These are phyloP conservation scores for Jatropha multifida DNA, from an alignment of 441 rosid genomes.

Conservation along the genomic window DNA sequence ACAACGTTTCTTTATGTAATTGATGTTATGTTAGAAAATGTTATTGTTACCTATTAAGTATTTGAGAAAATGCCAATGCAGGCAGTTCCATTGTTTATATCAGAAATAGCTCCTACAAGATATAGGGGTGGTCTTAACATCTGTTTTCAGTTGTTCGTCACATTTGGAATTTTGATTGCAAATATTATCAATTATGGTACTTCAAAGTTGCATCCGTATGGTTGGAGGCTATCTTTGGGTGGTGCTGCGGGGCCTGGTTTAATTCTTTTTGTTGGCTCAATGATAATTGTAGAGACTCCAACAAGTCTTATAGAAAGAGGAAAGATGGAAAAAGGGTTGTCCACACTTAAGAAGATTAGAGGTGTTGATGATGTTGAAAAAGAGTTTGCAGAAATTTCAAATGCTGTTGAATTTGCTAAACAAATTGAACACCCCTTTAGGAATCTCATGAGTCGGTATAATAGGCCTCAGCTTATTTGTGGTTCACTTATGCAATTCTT, in stretches of 20 bases:
- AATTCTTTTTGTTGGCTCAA: constrained; percentile 61
- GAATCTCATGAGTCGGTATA: constrained; percentile 37
- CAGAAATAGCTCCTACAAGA: constrained; percentile 72
- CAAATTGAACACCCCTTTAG: constrained; percentile 43
- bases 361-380: constrained; percentile 46
- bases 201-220: constrained; percentile 37
- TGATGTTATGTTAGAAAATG: background rate
- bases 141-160: constrained; percentile 66
- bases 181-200: constrained; percentile 53
- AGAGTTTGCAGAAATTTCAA: constrained; percentile 49
- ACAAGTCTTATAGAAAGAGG: constrained; percentile 68
- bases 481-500: constrained; percentile 59
- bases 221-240: constrained; percentile 76
- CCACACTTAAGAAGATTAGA: constrained; percentile 50
- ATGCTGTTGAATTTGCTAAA: constrained; percentile 50
- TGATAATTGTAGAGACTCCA: constrained; percentile 67
- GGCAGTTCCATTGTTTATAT: constrained; percentile 78
- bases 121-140: constrained; percentile 65
- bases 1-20: background rate
- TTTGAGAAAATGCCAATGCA: constrained; percentile 28
- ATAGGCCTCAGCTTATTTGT: constrained; percentile 52
- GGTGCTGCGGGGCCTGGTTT: constrained; percentile 62
- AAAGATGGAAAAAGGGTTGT: constrained; percentile 39
- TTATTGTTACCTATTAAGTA: background rate
- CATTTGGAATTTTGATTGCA: constrained; percentile 62